These are phyloP conservation scores for Paramarasmius palmivorus DNA, from an alignment of 1,284 basidiomycete genomes.

Conservation along the genomic window DNA sequence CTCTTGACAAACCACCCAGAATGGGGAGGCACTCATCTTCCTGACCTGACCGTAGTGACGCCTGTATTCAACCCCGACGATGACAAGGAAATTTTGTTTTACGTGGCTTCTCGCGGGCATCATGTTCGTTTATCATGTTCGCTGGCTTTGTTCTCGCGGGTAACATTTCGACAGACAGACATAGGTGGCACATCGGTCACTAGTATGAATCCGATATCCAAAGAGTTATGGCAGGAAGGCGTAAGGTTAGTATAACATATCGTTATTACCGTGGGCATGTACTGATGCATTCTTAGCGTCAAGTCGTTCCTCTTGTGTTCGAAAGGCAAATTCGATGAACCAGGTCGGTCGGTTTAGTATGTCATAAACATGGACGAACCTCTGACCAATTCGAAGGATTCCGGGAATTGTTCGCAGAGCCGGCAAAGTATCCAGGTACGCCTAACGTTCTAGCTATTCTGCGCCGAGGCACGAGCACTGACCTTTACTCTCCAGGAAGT, in stretches of 20 bases:
- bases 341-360: not conserved
- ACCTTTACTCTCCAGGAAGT: not conserved
- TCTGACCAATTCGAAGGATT: not conserved
- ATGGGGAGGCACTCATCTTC: slow-evolving; percentile 10
- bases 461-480: too few relatives aligned
- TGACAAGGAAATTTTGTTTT: slow-evolving; percentile 8
- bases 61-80: slow-evolving; percentile 8
- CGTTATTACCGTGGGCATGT: too few relatives aligned
- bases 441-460: too few relatives aligned
- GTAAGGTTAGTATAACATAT: not conserved
- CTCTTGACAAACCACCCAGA: slow-evolving; percentile 12
- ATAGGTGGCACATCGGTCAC: not conserved
- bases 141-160: not conserved
- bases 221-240: slow-evolving; percentile 13
- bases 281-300: not conserved
- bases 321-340: slow-evolving; percentile 11
- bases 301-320: slow-evolving; percentile 10
- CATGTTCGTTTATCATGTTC: slow-evolving; percentile 3
- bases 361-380: not conserved
- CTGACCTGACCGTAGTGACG: slow-evolving; percentile 9
- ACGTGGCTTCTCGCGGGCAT: slow-evolving; percentile 12
- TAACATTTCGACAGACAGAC: slow-evolving; percentile 3
- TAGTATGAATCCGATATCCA: not conserved
- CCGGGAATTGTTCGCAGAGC: slow-evolving; percentile 11
- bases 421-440: slow-evolving; percentile 8